Base-by-base conservation (phyloP, 2,329 filamentous ascomycete species). In the Alternaria angustiovoidea region DNA sequence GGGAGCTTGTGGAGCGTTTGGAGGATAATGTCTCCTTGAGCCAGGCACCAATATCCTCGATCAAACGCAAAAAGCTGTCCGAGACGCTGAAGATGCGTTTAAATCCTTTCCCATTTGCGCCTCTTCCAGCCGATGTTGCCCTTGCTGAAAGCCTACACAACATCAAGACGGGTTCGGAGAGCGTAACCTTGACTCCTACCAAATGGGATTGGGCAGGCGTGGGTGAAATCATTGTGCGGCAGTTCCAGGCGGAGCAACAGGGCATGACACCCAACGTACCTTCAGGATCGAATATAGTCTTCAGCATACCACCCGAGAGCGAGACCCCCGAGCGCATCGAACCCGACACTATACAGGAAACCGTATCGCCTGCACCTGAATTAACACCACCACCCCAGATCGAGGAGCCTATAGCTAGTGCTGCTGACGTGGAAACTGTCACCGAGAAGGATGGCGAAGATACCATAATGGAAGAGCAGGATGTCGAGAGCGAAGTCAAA, bases 1-100 rank as follows among this genome's bases (percentile, higher is more conserved):
- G 69, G 49, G 74, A 77, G 51, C 78, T 87, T 1, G 76, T 88
- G 3, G 69, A 73, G 22, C 78, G 81, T 26, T 72, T 89, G 3
- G 78, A 85, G 55, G 88, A 90, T 71, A 81, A 80, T 42, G 74
- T 89, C 14, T 87, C 87, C 9, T 72, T 84, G 24, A 75, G 82
- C 41, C 84, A 86, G 66, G 74, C 82, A 5, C 84, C 85, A 4
- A 69, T 84, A 3, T 82, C 82, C 41, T 79, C 79, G 26, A 81
- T 83, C 62, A 85, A 83, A 61, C 76, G 77, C 14, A 84, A 83
- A 63, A 81, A 82, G 47, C 77, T 88, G 12, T 81, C 84, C 12
- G 81, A 79, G 44, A 79, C 82, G 28, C 73, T 89, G n/a, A 84
- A 82, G 67, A 81, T 80, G 47, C 83, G 84, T 42, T 78, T 86